A percentile compares a stretch with the other conserved stretches of the same genome.
These are phyloP conservation scores for Rhynchosporium graminicola DNA, from an alignment of 2,329 filamentous ascomycete species.

Conservation along the genomic window DNA sequence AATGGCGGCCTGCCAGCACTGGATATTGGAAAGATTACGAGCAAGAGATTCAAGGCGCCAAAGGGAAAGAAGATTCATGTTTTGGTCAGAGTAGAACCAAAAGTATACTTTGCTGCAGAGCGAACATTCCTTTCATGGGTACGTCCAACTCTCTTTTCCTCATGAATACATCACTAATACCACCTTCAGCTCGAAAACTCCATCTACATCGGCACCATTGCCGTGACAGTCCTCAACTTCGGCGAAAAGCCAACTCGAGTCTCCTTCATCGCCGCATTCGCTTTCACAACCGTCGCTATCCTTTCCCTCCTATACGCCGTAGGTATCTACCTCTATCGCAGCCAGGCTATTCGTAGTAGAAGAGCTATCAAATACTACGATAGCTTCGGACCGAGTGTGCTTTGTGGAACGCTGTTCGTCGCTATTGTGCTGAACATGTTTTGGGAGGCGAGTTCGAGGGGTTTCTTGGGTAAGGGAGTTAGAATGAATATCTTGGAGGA, in stretches of 20 bases:
- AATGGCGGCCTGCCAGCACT: slow-evolving; percentile 58
- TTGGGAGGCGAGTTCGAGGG: slow-evolving; percentile 60
- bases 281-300: slow-evolving; percentile 81
- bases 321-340: slow-evolving; percentile 83
- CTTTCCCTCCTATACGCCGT: slow-evolving; percentile 80
- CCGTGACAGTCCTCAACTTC: slow-evolving; percentile 82
- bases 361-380: slow-evolving; percentile 92
- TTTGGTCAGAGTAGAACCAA: slow-evolving; percentile 92
- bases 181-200: slow-evolving; percentile 79
- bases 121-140: slow-evolving; percentile 95
- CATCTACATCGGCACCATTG: slow-evolving; percentile 88
- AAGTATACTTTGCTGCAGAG: slow-evolving; percentile 96
- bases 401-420: slow-evolving; percentile 72
- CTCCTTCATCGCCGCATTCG: slow-evolving; percentile 69
- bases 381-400: slow-evolving; percentile 75
- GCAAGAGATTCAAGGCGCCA: slow-evolving; percentile 68
- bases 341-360: slow-evolving; percentile 78
- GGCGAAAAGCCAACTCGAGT: slow-evolving; percentile 57
- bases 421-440: slow-evolving; percentile 80
- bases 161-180: slow-evolving; percentile 25
- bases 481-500: background rate
- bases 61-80: slow-evolving; percentile 93
- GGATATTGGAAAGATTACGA: slow-evolving; percentile 55
- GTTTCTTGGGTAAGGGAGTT: background rate
- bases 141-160: slow-evolving; percentile 24